Conservation (phyloP, 2,329 filamentous ascomycete species). For the Colletotrichum nymphaeae region DNA sequence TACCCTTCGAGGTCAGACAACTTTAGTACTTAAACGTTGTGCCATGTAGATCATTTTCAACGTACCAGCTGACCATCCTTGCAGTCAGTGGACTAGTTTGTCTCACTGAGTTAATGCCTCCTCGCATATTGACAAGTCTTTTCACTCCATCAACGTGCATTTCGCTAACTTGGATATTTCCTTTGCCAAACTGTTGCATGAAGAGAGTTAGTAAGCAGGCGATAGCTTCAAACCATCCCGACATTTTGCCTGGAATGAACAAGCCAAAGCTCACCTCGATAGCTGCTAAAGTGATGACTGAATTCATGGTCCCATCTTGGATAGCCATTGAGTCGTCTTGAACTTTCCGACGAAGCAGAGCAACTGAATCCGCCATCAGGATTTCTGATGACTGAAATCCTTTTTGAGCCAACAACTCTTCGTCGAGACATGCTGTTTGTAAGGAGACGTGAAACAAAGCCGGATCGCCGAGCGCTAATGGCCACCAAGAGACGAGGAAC, state of each 20-base stretch:
- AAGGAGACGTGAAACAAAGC: slow-evolving; percentile 69
- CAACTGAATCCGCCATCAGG: slow-evolving; percentile 68
- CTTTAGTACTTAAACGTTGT: too few species aligned
- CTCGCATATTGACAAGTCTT: slow-evolving; percentile 59
- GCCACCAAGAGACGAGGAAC: slow-evolving; percentile 71
- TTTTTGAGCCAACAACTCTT: slow-evolving; percentile 62
- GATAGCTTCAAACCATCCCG: neutral
- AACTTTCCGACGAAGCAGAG: slow-evolving; percentile 62
- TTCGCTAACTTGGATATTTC: slow-evolving; percentile 54
- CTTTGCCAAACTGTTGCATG: slow-evolving; percentile 60
- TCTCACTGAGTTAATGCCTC: slow-evolving; percentile 60
- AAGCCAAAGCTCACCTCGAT: slow-evolving; percentile 59
- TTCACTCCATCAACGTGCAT: slow-evolving; percentile 64
- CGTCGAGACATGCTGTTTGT: slow-evolving; percentile 68
- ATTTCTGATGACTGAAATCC: slow-evolving; percentile 65
- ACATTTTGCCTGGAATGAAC: fast-evolving
- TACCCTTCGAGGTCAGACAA: slow-evolving; percentile 54
- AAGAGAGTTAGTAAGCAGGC: neutral
- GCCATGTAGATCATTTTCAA: fast-evolving
- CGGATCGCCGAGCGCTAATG: slow-evolving; percentile 64
- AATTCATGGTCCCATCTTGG: slow-evolving; percentile 66
- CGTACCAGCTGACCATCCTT: slow-evolving; percentile 66
- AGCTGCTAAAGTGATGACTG: slow-evolving; percentile 67
- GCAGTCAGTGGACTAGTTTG: slow-evolving; percentile 64
- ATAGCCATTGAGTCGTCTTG: slow-evolving; percentile 57